phyloP scores from a whole-genome alignment of 805 yeast genomes.

The Ogataea henricii region DNA sequence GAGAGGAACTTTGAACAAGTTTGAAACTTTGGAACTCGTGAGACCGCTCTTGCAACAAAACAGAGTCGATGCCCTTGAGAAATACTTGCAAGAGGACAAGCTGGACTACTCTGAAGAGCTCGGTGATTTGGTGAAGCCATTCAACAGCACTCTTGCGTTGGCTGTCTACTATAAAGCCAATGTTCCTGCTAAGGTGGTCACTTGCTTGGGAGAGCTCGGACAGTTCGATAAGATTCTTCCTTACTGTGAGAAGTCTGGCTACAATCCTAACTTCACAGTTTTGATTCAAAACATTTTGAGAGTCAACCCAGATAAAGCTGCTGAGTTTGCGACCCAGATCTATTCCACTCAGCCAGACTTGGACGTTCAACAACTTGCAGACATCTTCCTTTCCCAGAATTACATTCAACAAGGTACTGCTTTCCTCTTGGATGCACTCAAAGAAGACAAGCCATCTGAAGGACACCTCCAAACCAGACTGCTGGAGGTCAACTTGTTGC shows the following conservation, averaged over 20 bases:
- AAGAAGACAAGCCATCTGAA: conserved; percentile 90
- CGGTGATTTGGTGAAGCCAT: conserved; percentile 93
- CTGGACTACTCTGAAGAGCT: conserved; percentile 94
- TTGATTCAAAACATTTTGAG: conserved; percentile 89
- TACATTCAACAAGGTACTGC: conserved; percentile 98
- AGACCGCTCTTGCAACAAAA: conserved; percentile 95
- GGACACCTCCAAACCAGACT: conserved; percentile 95
- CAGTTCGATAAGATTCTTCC: conserved; percentile 96
- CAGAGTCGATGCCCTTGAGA: conserved; percentile 89
- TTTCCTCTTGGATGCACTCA: conserved; percentile 90
- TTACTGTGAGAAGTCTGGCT: conserved; percentile 85
- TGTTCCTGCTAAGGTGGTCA: conserved; percentile 84
- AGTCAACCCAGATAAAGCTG: conserved; percentile 95
- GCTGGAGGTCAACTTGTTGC: conserved; percentile 86
- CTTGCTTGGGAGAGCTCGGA: conserved; percentile 90
- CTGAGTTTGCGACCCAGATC: conserved; percentile 91
- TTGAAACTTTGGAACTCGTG: conserved; percentile 92
- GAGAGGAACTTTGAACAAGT: conserved; percentile 87
- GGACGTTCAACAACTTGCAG: conserved; percentile 85
- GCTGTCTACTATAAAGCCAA: conserved; percentile 87
- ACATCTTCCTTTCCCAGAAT: conserved; percentile 92
- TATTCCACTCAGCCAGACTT: conserved; percentile 63
- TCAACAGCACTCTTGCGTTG: conserved; percentile 81
- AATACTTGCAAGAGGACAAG: conserved; percentile 95
- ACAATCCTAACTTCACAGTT: conserved; percentile 86